Evolutionary conservation across 345 rosid species (phyloP), one percentile per base, ranked within the genome.

Genomic region (Eucalyptus pauciflora): DNA sequence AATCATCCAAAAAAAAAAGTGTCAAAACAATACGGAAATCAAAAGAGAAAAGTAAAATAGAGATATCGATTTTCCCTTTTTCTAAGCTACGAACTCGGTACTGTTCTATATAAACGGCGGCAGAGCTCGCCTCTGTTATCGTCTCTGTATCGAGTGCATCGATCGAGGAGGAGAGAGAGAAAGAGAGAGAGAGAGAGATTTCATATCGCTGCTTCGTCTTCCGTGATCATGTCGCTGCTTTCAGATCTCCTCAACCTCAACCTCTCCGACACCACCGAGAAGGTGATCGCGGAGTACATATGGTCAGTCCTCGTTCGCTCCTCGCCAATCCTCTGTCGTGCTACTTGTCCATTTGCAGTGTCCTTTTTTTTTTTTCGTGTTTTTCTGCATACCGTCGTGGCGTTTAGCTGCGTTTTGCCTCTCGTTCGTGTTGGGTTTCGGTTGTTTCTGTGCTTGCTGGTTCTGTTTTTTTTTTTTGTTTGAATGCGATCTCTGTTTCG

Each of bases 251-350:
- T 96, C 90, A 97, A 97, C 97, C 93, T 97, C 85, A 90, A 96
- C 90, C 98, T 97, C 92, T 95, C 99, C 43, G 97, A 93, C 49
- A 41, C 90, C 91, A 94, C 98, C 17, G 94, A 94, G 20, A 95
- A 96, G 91, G 92, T 96, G 94, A 96, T 96, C 87, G 98, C 98
- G 10, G 99, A 97, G 88, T 97, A 96, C 93, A 94, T 96, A 93
- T 97, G 99, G 99, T 97, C 83, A 41, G 94, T 92, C 85, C 85
- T 41, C 31, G 24, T 43, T 29, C 13, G 0, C 45, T 69, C 9
- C 13, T 5, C 46, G 46, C 81, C 10, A 37, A 71, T 71, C 83
- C 83, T 71, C 46, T 33, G 80, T 17, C 41, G 43, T 10, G 8
- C 45, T 17, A 33, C 80, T 7, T 37, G 27, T 46, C 83, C 83